Conservation (phyloP, 2,329 filamentous ascomycete species). For the Corniculantispora saksenae region DNA sequence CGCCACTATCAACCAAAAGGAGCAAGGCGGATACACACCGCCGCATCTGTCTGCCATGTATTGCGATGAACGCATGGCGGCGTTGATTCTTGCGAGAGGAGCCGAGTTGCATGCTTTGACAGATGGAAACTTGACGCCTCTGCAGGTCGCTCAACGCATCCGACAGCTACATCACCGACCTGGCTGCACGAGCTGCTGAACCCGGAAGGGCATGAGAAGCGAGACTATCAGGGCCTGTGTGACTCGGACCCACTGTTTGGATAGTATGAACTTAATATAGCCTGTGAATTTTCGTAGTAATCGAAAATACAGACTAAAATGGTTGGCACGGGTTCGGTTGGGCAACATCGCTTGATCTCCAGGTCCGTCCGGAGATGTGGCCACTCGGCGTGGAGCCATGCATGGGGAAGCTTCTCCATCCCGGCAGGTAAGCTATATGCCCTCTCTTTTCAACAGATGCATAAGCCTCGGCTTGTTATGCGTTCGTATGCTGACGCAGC, state of each 20-base stretch:
- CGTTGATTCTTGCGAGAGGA: background rate
- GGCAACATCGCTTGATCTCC: no score
- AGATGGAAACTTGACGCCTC: background rate
- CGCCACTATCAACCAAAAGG: background rate
- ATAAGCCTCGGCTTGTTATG: background rate
- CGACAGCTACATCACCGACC: background rate
- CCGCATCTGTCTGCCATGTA: background rate
- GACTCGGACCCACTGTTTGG: no score
- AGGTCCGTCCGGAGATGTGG: background rate
- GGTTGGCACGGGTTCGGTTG: background rate
- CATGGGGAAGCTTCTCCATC: background rate
- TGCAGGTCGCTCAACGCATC: background rate
- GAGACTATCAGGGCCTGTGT: no score
- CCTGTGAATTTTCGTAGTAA: no score
- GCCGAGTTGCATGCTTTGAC: background rate
- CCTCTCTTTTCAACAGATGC: background rate
- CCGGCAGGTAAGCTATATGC: background rate
- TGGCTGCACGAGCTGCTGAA: no score
- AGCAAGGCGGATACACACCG: background rate
- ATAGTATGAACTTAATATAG: no score
- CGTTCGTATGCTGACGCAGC: background rate
- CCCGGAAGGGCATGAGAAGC: no score
- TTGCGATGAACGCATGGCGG: background rate
- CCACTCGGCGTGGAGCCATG: background rate
- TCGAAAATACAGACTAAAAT: background rate